A percentile compares a stretch with the other conserved stretches of the same genome.
These are phyloP conservation scores for Aspergillus diversus DNA, from an alignment of 495 filamentous ascomycete species.

Conservation along the genomic window DNA sequence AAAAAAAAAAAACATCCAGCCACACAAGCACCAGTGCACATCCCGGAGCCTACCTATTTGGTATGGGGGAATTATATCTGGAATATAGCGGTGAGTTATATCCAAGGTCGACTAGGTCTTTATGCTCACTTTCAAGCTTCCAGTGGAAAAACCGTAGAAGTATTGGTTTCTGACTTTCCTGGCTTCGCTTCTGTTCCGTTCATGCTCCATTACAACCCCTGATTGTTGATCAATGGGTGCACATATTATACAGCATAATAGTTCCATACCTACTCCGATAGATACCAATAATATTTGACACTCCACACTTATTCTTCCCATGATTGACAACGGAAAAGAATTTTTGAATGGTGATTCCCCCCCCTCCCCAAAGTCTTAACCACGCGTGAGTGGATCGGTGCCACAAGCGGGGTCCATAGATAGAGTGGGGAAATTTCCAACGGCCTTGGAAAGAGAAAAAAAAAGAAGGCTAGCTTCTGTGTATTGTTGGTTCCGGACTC, in stretches of 20 bases:
- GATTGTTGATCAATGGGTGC: too few species aligned
- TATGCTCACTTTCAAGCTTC: too few species aligned
- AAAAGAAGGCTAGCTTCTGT: neutral
- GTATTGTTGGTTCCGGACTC: neutral
- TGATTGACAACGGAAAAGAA: conserved; percentile 12
- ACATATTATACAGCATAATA: too few species aligned
- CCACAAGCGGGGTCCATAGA: conserved; percentile 17
- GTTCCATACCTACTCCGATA: neutral
- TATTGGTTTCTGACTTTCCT: neutral
- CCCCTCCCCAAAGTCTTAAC: conserved; percentile 11
- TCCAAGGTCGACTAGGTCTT: too few species aligned
- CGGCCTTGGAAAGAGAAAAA: conserved; percentile 1
- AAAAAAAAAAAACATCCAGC: neutral
- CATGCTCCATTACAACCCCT: too few species aligned
- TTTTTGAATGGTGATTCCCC: conserved; percentile 1
- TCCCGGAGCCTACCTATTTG: neutral
- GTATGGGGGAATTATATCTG: neutral
- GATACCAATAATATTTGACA: neutral
- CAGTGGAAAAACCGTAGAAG: too few species aligned
- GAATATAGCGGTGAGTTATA: conserved; percentile 1
- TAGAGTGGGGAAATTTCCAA: conserved; percentile 14
- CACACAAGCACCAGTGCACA: neutral
- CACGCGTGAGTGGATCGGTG: conserved; percentile 19
- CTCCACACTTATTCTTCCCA: neutral
- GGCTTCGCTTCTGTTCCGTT: too few species aligned